Conservation (phyloP, 2,329 filamentous ascomycete species). For the Neopestalotiopsis clavispora region DNA sequence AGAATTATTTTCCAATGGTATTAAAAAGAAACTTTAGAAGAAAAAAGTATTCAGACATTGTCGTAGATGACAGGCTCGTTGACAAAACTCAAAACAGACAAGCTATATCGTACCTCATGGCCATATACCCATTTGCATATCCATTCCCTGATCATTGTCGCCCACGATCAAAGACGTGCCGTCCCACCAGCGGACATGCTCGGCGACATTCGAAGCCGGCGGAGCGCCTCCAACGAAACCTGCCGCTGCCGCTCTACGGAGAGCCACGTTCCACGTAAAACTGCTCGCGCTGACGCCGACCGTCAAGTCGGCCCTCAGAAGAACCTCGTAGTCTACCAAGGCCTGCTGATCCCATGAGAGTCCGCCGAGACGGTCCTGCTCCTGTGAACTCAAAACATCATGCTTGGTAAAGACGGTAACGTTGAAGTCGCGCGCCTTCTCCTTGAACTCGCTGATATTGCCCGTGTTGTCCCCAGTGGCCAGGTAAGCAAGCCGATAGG, state of each 20-base stretch:
- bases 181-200: constrained; percentile 35
- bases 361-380: constrained; percentile 37
- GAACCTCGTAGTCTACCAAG: constrained; percentile 55
- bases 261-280: constrained; percentile 53
- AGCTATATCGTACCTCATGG: constrained; percentile 2
- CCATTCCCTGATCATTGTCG: constrained; percentile 4
- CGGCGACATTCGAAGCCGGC: background rate
- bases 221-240: constrained; percentile 21
- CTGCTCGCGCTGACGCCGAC: constrained; percentile 48
- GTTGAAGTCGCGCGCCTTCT: constrained; percentile 39
- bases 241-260: constrained; percentile 40
- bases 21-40: no score
- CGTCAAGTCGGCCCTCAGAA: constrained; percentile 48
- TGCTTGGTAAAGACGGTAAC: constrained; percentile 47
- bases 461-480: constrained; percentile 44
- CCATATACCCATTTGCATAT: constrained; percentile 21
- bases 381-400: constrained; percentile 44
- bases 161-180: constrained; percentile 17
- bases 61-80: no score
- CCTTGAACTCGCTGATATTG: constrained; percentile 40
- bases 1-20: no score
- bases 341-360: constrained; percentile 55
- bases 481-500: constrained; percentile 44
- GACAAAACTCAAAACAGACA: background rate
- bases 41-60: no score